Conservation (phyloP, 305 asterid genomes). For the Andrographis paniculata region DNA sequence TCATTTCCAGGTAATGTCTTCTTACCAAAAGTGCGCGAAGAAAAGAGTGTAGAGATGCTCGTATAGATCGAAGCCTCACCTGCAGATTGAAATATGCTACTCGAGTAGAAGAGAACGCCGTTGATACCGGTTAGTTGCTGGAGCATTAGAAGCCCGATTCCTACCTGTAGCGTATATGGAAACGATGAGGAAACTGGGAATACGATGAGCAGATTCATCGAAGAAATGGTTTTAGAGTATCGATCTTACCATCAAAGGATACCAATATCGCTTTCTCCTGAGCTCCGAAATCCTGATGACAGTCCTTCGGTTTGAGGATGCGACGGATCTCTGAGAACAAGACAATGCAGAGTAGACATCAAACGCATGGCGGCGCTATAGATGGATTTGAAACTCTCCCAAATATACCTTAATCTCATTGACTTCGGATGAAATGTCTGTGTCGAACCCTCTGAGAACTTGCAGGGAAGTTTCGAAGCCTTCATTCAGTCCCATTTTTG, state of each 20-base stretch:
- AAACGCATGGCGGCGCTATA: conserved; percentile 9
- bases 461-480: conserved; percentile 81
- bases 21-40: not conserved
- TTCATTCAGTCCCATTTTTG: conserved; percentile 67
- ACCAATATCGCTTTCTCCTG: conserved; percentile 64
- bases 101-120: conserved; percentile 79
- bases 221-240: conserved; percentile 6
- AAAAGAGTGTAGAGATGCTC: not conserved
- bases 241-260: conserved; percentile 65
- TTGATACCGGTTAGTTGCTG: conserved; percentile 87
- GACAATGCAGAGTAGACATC: not conserved
- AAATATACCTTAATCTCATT: conserved; percentile 74
- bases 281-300: conserved; percentile 71
- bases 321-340: conserved; percentile 60
- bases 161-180: conserved; percentile 39
- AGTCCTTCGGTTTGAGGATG: conserved; percentile 52
- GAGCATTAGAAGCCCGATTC: conserved; percentile 73
- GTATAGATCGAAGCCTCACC: conserved; percentile 31
- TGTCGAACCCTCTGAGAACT: conserved; percentile 80
- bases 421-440: conserved; percentile 66
- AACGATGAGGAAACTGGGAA: conserved; percentile 2
- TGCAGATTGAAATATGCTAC: conserved; percentile 70
- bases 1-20: conserved; percentile 16
- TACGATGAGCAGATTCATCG: not conserved
- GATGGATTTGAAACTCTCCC: not conserved